phyloP scores from a whole-genome alignment of 768 basidiomycete species.

The Termitomyces bulborhizus region DNA sequence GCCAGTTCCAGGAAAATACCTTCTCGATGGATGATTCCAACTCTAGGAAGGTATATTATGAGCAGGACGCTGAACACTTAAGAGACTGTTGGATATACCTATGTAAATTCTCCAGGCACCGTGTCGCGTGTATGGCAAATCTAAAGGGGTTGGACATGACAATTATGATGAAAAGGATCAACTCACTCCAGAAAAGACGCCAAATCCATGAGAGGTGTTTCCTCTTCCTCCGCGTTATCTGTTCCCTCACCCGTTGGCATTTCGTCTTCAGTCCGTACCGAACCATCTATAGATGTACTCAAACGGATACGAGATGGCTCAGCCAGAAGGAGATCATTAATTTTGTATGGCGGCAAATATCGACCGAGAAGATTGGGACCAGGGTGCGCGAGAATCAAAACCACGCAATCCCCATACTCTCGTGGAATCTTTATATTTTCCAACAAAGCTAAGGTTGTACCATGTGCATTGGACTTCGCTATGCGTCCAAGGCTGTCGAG shows the following conservation, averaged over 20 bases:
- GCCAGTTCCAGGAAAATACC: conserved; percentile 24
- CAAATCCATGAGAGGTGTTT: conserved; percentile 67
- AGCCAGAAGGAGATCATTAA: conserved; percentile 61
- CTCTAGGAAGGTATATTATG: conserved; percentile 23
- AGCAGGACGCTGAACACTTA: background rate
- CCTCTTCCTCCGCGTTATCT: conserved; percentile 38
- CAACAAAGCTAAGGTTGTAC: conserved; percentile 49
- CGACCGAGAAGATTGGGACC: conserved; percentile 63
- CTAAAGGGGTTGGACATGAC: conserved; percentile 24
- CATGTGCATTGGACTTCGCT: conserved; percentile 39
- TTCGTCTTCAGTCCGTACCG: conserved; percentile 27
- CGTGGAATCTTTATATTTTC: conserved; percentile 65
- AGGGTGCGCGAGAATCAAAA: conserved; percentile 66
- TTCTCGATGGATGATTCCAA: conserved; percentile 64
- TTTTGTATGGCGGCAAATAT: conserved; percentile 61
- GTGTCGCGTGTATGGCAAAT: conserved; percentile 71
- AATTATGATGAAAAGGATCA: background rate
- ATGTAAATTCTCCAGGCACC: conserved; percentile 64
- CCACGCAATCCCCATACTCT: conserved; percentile 59
- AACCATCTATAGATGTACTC: conserved; percentile 39
- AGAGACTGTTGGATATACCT: conserved; percentile 27
- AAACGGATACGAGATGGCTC: conserved; percentile 41
- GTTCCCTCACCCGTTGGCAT: conserved; percentile 24
- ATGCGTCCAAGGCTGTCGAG: conserved; percentile 43
- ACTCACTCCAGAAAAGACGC: conserved; percentile 69